Evolutionary conservation across 225 moss, liverwort and hornwort species (phyloP), one percentile per base, ranked within the genome.

Genomic region (Takakia lepidozioides): DNA sequence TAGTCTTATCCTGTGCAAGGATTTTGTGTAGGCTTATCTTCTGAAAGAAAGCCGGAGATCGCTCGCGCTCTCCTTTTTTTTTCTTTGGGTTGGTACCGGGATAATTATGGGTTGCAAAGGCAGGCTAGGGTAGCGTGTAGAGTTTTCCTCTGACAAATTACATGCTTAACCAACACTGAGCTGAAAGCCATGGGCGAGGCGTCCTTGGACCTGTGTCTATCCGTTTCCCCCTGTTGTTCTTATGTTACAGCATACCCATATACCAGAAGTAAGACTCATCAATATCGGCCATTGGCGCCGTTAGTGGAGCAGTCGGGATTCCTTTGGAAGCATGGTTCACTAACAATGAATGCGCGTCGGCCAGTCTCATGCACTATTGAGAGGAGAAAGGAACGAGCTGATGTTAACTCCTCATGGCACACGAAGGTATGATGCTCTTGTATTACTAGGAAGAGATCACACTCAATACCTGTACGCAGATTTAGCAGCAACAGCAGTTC

Each of bases 181-280:
- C n/a, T n/a, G n/a, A n/a, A n/a, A 69, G 62, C 59, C 3, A 78
- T 78, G 78, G 65, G 61, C 58, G 49, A 51, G 16, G 62, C 58
- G 51, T 62, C 64, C 51, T 61, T 60, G 47, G 46, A 44, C 3
- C 52, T 38, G 28, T 62, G 65, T 59, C 18, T 47, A 46, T 60
- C 49, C 56, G 29, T 65, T 28, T 46, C 46, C 10, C 55, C 65
- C 20, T 53, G 48, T 28, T 55, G 52, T 40, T 78, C 73, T 20
- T 56, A 52, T 35, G 27, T 73, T 27, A 59, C 43, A 25, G 15
- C 58, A 21, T 32, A 40, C 23, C 45, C 52, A 21, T 34, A 48
- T 16, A 51, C 55, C 43, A 48, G 51, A 44, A 51, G 38, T 46
- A 56, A 62, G 42, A 44, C 21, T 24, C n/a, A n/a, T n/a, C n/a